Conservation (phyloP, 352 stramenopile species). For the Phytophthora europaea region DNA sequence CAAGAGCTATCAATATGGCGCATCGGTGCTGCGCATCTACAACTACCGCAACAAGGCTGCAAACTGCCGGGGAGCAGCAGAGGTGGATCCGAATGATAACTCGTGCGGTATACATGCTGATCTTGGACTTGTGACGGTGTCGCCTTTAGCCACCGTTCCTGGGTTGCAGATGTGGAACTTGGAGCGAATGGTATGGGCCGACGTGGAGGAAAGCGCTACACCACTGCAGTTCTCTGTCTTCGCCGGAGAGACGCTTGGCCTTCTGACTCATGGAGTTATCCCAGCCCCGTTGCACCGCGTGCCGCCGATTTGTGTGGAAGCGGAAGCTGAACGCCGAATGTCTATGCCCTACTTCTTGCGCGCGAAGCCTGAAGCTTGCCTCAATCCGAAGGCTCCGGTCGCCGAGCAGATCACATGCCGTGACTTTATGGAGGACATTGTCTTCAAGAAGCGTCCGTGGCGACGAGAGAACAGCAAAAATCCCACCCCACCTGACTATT, state of each 20-base stretch:
- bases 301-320: constrained; percentile 68
- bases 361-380: constrained; percentile 55
- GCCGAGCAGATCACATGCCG: constrained; percentile 66
- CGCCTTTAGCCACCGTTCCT: constrained; percentile 74
- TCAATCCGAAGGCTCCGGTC: constrained; percentile 62
- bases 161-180: constrained; percentile 91
- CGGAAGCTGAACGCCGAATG: constrained; percentile 75
- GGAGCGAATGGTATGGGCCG: constrained; percentile 83
- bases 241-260: constrained; percentile 78
- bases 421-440: constrained; percentile 87
- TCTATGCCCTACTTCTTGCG: constrained; percentile 90
- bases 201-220: constrained; percentile 74
- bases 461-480: constrained; percentile 56
- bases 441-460: constrained; percentile 87
- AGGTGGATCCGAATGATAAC: constrained; percentile 61
- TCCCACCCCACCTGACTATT: constrained; percentile 62
- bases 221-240: constrained; percentile 84
- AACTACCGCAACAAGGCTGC: constrained; percentile 84
- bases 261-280: constrained; percentile 82
- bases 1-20: constrained; percentile 78
- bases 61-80: constrained; percentile 10
- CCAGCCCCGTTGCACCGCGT: constrained; percentile 81
- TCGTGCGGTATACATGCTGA: constrained; percentile 86
- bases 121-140: constrained; percentile 83
- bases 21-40: constrained; percentile 86